These are phyloP conservation scores for Botryotinia calthae DNA, from an alignment of 2,329 filamentous ascomycete genomes.

Conservation along the genomic window DNA sequence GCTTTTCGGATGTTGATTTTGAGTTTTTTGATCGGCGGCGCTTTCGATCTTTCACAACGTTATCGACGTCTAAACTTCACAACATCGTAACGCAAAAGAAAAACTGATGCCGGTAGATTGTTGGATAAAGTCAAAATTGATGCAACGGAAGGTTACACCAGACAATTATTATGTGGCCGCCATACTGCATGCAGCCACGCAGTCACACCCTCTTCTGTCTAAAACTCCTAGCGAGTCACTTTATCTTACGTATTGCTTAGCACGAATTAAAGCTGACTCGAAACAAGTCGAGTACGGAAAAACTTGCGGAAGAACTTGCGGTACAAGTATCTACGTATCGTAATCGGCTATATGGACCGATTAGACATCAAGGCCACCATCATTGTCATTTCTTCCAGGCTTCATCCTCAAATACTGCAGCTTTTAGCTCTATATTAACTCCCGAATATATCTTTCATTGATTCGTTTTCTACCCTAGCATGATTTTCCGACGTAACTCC, in stretches of 20 bases:
- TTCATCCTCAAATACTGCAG: not conserved
- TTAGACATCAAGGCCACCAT: not conserved
- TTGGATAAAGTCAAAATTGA: not conserved
- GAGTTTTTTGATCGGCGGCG: not conserved
- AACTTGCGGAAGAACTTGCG: not conserved
- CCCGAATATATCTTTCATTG: not conserved
- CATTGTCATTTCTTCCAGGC: not conserved
- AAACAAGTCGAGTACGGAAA: not conserved
- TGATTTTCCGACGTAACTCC: not conserved
- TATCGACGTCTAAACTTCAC: not conserved
- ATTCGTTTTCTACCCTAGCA: not conserved
- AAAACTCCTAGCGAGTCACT: slow-evolving; percentile 1
- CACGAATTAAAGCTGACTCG: not conserved
- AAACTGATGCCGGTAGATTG: not conserved
- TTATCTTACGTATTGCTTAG: not conserved
- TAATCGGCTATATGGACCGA: not conserved
- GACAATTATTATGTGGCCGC: not conserved
- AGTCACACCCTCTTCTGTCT: not conserved
- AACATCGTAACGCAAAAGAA: not conserved
- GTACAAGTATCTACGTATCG: not conserved
- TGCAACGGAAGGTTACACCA: not conserved
- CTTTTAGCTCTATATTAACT: not conserved
- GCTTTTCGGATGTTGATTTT: not conserved
- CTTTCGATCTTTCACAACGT: not conserved
- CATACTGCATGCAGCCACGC: not conserved